phyloP scores from a whole-genome alignment of 2,329 filamentous ascomycete species.

The Colletotrichum sp. region DNA sequence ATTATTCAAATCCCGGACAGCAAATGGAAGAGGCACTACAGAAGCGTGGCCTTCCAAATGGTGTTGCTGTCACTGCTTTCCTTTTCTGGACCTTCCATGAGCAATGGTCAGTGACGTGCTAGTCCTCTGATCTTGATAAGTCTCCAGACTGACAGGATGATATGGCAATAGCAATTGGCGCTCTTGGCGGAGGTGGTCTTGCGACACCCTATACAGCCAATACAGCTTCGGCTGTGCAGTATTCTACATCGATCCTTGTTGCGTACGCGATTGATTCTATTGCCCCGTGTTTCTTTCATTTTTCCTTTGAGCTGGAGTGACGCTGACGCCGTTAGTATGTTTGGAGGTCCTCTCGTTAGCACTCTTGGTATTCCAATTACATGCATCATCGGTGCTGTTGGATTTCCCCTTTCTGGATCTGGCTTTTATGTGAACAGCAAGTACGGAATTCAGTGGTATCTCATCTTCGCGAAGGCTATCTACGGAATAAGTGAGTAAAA shows the following conservation, averaged over 20 bases:
- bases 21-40: not conserved
- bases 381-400: not conserved
- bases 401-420: not conserved
- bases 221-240: not conserved
- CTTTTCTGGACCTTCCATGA: not conserved
- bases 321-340: not conserved
- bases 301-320: not conserved
- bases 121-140: fast-evolving
- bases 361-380: not conserved
- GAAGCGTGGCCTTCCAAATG: not conserved
- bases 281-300: not conserved
- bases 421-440: not conserved
- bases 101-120: not conserved
- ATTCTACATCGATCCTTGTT: not conserved
- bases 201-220: not conserved
- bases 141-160: not conserved
- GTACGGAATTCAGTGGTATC: not conserved
- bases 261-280: too few relatives aligned
- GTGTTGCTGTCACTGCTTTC: not conserved
- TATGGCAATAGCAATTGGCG: not conserved
- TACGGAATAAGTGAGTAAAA: not conserved
- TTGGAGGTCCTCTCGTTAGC: not conserved
- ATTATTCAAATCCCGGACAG: not conserved
- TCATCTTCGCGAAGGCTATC: not conserved
- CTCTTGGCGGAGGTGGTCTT: not conserved